These are phyloP conservation scores for Cyclocybe cylindracea DNA, from an alignment of 768 basidiomycete genomes.

Conservation along the genomic window DNA sequence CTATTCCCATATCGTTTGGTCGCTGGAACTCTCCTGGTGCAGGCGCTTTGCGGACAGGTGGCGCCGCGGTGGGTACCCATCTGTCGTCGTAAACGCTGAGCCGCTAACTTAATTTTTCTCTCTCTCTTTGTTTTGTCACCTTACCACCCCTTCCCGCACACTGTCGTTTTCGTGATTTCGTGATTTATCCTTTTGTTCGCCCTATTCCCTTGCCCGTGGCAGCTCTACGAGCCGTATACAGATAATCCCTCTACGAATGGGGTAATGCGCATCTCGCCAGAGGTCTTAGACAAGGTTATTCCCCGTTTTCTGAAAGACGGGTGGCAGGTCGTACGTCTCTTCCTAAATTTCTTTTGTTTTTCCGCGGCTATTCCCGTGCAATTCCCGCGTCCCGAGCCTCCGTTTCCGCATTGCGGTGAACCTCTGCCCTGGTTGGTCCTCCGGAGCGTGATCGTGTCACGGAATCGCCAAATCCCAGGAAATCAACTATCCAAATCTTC, in stretches of 20 bases:
- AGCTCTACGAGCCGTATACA: conserved; percentile 82
- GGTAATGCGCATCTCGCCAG: conserved; percentile 69
- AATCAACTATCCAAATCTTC: too few species aligned
- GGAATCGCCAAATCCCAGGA: too few species aligned
- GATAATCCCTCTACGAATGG: conserved; percentile 80
- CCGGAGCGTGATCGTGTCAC: too few species aligned
- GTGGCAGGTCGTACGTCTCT: conserved; percentile 84
- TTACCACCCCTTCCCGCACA: background rate
- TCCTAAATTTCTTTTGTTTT: background rate
- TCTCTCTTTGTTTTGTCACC: background rate
- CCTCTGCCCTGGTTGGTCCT: too few species aligned
- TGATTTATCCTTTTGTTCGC: background rate
- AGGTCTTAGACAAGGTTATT: conserved; percentile 61
- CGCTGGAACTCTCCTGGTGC: background rate
- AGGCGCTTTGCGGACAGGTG: conserved; percentile 86
- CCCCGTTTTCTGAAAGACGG: conserved; percentile 73
- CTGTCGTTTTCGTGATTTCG: background rate
- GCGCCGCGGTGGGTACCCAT: conserved; percentile 68
- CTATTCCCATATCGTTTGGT: background rate
- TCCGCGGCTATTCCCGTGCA: too few species aligned
- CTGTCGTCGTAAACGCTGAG: background rate
- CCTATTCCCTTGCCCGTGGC: background rate
- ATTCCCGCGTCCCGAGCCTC: too few species aligned
- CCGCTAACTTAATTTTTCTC: background rate
- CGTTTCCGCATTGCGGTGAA: too few species aligned